Evolutionary conservation across 208 protist genomes (phyloP).

Genomic region (Leishmania gerbilli): DNA sequence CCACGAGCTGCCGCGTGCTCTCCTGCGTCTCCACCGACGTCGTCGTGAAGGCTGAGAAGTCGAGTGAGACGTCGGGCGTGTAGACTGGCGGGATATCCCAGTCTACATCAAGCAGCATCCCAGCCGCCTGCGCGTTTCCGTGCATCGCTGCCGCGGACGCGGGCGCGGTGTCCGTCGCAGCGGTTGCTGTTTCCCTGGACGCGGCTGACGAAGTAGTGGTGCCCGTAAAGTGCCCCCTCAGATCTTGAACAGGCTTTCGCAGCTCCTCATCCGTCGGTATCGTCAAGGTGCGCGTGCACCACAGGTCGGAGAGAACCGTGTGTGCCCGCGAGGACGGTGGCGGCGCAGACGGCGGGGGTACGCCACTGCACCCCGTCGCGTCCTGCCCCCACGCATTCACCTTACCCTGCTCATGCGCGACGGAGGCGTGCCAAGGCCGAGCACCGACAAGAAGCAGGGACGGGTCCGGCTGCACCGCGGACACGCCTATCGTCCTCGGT

Average conservation of each 20-base stretch:
- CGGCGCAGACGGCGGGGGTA: conserved; percentile 17
- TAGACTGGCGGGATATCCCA: conserved; percentile 43
- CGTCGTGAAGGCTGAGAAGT: conserved; percentile 73
- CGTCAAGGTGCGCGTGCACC: conserved; percentile 13
- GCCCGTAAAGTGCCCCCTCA: neutral
- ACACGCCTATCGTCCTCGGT: conserved; percentile 1
- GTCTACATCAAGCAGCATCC: conserved; percentile 13
- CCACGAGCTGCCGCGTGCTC: conserved; percentile 40
- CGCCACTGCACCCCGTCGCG: neutral
- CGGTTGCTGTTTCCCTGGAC: neutral
- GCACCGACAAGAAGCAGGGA: neutral
- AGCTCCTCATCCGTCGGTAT: conserved; percentile 11
- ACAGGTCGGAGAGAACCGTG: conserved; percentile 6
- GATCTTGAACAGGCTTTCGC: conserved; percentile 2
- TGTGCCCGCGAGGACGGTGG: neutral
- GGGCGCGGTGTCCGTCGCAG: neutral
- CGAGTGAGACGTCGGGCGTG: conserved; percentile 48
- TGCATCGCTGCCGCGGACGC: conserved; percentile 1
- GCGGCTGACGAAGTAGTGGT: neutral
- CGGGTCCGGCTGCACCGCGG: conserved; percentile 7
- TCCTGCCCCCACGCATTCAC: neutral
- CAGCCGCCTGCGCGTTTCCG: neutral
- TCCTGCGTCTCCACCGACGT: conserved; percentile 56
- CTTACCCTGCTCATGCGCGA: neutral
- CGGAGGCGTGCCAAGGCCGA: neutral